A percentile compares a stretch with the other conserved stretches of the same genome.
Evolutionary conservation across 192 early-diverging fungal genomes (phyloP).

Genomic region (Linnemannia hyalina): DNA sequence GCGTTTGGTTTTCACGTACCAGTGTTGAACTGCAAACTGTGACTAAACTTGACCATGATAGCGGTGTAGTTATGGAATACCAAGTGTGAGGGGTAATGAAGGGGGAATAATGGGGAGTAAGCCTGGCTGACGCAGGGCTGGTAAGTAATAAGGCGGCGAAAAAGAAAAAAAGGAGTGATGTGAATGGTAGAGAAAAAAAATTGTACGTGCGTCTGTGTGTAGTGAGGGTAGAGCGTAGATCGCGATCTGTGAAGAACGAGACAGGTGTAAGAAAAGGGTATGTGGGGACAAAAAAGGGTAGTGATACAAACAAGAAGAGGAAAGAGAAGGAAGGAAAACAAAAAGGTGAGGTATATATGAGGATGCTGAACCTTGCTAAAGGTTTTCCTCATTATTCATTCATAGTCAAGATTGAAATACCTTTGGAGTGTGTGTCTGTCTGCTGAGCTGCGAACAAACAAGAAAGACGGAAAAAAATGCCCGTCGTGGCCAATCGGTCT

Average conservation of each 20-base stretch:
- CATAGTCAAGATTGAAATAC: constrained; percentile 4
- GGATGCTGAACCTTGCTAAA: neutral
- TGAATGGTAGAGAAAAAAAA: neutral
- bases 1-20: constrained; percentile 21
- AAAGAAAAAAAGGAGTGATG: neutral
- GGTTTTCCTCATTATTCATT: neutral
- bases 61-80: neutral
- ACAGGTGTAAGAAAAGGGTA: neutral
- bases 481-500: neutral
- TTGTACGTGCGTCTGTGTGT: neutral
- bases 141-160: too few relatives aligned
- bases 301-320: neutral
- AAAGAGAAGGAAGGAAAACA: neutral
- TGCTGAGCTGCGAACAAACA: too few relatives aligned
- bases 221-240: neutral
- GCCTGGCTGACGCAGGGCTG: neutral
- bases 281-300: neutral
- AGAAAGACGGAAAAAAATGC: neutral
- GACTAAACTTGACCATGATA: constrained; percentile 84
- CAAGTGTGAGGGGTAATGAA: neutral
- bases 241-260: neutral
- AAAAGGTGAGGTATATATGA: neutral
- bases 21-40: constrained; percentile 85
- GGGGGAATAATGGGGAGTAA: neutral
- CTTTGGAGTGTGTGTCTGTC: neutral